A percentile compares a stretch with the other conserved stretches of the same genome.
Evolutionary conservation across 495 filamentous ascomycete genomes (phyloP).

Genomic region (Penicillium subrubescens): DNA sequence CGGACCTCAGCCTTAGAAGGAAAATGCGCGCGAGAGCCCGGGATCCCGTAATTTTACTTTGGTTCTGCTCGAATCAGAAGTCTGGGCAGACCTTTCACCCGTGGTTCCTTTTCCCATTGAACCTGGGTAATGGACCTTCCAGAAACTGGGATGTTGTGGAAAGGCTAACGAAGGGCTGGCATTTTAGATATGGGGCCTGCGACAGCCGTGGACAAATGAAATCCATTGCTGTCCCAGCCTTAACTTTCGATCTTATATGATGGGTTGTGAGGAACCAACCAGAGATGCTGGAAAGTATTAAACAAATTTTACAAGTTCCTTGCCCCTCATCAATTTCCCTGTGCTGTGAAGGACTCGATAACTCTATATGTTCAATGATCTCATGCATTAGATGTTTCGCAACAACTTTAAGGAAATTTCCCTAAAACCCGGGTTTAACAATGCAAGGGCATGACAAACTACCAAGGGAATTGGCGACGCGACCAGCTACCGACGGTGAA

Average conservation of each 20-base stretch:
- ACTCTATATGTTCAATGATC: conserved; percentile 8
- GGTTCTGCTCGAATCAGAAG: conserved; percentile 7
- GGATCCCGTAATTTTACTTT: conserved; percentile 14
- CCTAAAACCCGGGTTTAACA: not conserved
- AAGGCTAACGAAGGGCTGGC: not conserved
- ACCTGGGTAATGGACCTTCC: conserved; percentile 18
- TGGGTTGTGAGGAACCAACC: not conserved
- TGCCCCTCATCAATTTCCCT: not conserved
- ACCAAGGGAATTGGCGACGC: not conserved
- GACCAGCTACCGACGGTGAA: too few species aligned
- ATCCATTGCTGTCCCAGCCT: not conserved
- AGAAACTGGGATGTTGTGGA: conserved; percentile 15
- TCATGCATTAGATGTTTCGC: conserved; percentile 27
- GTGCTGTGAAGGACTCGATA: conserved; percentile 4
- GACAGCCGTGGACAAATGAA: not conserved
- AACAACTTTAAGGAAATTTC: not conserved
- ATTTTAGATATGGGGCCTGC: conserved; percentile 10
- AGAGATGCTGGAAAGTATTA: not conserved
- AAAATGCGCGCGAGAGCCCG: conserved; percentile 8
- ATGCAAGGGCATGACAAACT: not conserved
- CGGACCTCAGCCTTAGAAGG: conserved; percentile 12
- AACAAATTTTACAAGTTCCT: not conserved
- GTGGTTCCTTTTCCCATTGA: conserved; percentile 11
- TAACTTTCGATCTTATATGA: conserved; percentile 1
- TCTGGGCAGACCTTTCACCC: conserved; percentile 3